A percentile compares a stretch with the other conserved stretches of the same genome.
These are phyloP conservation scores for Fusarium pseudocircinatum DNA, from an alignment of 2,329 filamentous ascomycete genomes.

Conservation along the genomic window DNA sequence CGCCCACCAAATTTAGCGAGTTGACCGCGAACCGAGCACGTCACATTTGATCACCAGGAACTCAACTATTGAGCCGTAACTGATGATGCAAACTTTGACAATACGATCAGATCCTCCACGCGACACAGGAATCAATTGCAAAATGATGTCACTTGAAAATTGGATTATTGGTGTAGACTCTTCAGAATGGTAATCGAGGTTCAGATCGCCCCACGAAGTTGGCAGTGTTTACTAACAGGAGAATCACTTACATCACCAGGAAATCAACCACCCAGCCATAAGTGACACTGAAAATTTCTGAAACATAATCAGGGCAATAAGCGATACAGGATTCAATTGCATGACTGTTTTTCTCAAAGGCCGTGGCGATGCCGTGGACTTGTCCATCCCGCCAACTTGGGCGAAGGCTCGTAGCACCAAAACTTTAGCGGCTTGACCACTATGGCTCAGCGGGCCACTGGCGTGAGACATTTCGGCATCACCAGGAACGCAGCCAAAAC, in stretches of 20 bases:
- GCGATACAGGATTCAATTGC: not conserved
- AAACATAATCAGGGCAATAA: not conserved
- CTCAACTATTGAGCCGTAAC: not conserved
- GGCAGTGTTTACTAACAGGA: not conserved
- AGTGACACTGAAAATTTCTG: not conserved
- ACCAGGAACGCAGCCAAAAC: not conserved
- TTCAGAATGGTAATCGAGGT: not conserved
- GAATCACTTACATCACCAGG: not conserved
- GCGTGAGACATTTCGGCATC: not conserved
- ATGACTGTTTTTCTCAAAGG: not conserved
- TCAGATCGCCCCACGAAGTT: not conserved
- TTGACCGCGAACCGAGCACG: fast-evolving
- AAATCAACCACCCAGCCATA: not conserved
- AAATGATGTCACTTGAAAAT: not conserved
- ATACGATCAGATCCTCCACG: not conserved
- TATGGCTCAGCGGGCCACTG: not conserved
- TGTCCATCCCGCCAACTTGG: not conserved
- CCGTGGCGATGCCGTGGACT: not conserved
- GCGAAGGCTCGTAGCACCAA: not conserved
- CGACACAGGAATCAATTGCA: not conserved
- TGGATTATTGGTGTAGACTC: not conserved
- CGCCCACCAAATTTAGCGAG: not conserved
- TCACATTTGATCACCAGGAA: not conserved
- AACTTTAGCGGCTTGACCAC: not conserved
- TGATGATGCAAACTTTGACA: fast-evolving